phyloP scores from a whole-genome alignment of 805 yeast species.

The Candida patagonica region DNA sequence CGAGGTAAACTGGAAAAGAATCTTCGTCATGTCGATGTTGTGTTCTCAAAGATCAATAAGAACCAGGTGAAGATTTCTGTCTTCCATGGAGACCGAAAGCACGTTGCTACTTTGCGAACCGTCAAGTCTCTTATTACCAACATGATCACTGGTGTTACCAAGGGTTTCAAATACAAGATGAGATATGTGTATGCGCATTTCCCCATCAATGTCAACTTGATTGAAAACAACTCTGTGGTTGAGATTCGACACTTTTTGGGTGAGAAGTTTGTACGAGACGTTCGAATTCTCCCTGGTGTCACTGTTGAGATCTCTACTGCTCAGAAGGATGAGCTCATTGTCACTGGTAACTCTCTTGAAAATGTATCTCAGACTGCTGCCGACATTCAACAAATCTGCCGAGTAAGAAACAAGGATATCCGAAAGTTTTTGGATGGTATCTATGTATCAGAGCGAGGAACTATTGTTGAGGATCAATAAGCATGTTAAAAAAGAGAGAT shows the following conservation, averaged over 20 bases:
- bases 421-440: slow-evolving; percentile 99
- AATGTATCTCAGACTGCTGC: slow-evolving; percentile 98
- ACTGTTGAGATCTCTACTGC: slow-evolving; percentile 66
- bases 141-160: slow-evolving; percentile 97
- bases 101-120: slow-evolving; percentile 98
- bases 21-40: slow-evolving; percentile 90
- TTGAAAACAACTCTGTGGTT: slow-evolving; percentile 68
- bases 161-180: slow-evolving; percentile 99
- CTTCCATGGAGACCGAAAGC: slow-evolving; percentile 99
- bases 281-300: slow-evolving; percentile 85
- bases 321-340: slow-evolving; percentile 90
- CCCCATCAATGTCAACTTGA: slow-evolving; percentile 97
- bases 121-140: slow-evolving; percentile 91
- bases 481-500: neutral
- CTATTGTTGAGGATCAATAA: slow-evolving; percentile 55
- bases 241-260: slow-evolving; percentile 99
- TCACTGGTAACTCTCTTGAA: slow-evolving; percentile 93
- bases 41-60: slow-evolving; percentile 69
- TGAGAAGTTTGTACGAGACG: slow-evolving; percentile 93
- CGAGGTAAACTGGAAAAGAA: slow-evolving; percentile 90
- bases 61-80: slow-evolving; percentile 78
- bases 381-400: slow-evolving; percentile 94
- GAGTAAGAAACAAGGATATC: slow-evolving; percentile 99
- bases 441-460: slow-evolving; percentile 94
- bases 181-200: slow-evolving; percentile 99